These are phyloP conservation scores for Onygena corvina DNA, from an alignment of 2,329 filamentous ascomycete genomes.

Conservation along the genomic window DNA sequence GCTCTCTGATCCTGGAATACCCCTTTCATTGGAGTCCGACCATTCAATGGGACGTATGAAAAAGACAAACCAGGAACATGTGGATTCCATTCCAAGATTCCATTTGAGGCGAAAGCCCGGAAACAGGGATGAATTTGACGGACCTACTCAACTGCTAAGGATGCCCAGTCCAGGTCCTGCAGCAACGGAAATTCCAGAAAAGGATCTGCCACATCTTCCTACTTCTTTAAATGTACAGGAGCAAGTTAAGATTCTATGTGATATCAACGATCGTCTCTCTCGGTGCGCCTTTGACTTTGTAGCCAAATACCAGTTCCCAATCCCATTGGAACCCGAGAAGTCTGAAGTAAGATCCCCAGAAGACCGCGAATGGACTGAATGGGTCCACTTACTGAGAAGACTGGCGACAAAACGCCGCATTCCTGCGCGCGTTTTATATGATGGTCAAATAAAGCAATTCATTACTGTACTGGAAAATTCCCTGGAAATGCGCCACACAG, in stretches of 20 bases:
- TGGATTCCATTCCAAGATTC: constrained; percentile 26
- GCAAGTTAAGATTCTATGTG: constrained; percentile 66
- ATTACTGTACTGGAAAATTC: constrained; percentile 81
- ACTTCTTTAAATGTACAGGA: constrained; percentile 73
- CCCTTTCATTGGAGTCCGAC: constrained; percentile 25
- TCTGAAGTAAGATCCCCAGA: constrained; percentile 60
- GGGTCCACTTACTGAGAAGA: constrained; percentile 76
- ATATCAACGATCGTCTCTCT: constrained; percentile 73
- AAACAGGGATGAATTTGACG: constrained; percentile 81
- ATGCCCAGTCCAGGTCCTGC: constrained; percentile 57
- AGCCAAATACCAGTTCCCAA: constrained; percentile 81
- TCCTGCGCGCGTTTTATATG: constrained; percentile 70
- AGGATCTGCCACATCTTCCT: constrained; percentile 68
- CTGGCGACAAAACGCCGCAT: constrained; percentile 78
- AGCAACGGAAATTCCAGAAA: constrained; percentile 62
- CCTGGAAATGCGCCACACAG: constrained; percentile 73
- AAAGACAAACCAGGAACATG: constrained; percentile 24
- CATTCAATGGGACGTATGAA: constrained; percentile 28
- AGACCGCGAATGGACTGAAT: constrained; percentile 82
- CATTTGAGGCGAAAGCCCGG: constrained; percentile 52
- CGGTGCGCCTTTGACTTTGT: constrained; percentile 84
- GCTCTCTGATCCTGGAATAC: constrained; percentile 24
- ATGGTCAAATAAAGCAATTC: constrained; percentile 83
- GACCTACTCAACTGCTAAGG: constrained; percentile 69
- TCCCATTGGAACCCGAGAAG: constrained; percentile 72